Conservation (phyloP, 169 alveolate species). For the Plasmodium cynomolgi region DNA sequence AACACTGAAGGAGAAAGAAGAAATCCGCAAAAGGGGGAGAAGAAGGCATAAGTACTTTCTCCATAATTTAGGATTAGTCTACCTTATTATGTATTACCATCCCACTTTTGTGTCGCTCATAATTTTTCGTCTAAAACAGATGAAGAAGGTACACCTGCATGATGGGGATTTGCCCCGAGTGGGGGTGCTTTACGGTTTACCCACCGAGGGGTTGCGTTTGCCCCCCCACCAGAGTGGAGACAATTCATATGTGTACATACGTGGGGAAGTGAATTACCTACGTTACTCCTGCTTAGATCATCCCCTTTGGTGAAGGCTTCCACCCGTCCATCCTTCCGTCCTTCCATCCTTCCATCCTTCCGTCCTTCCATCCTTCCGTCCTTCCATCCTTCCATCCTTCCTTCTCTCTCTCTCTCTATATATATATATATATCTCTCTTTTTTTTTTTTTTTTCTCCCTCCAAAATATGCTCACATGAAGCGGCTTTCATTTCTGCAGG, state of each 20-base stretch:
- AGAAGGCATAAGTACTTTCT: constrained; percentile 45
- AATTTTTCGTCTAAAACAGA: constrained; percentile 59
- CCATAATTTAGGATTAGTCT: constrained; percentile 10
- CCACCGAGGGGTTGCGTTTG: neutral
- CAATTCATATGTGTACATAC: neutral
- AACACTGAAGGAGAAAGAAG: neutral
- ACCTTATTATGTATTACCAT: constrained; percentile 59
- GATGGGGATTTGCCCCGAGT: neutral
- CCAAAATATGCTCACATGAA: neutral
- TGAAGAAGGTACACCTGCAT: constrained; percentile 22
- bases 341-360: too few relatives aligned
- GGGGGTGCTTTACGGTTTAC: too few relatives aligned
- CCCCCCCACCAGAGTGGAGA: neutral
- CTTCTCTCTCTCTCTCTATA: neutral
- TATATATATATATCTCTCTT: neutral
- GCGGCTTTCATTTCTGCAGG: constrained; percentile 13
- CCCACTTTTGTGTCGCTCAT: constrained; percentile 57
- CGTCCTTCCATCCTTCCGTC: neutral
- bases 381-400: neutral
- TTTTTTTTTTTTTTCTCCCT: neutral
- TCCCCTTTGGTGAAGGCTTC: neutral
- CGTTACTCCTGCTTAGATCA: neutral
- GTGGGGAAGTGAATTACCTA: neutral
- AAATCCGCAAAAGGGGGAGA: constrained; percentile 6
- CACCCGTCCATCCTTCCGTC: too few relatives aligned